A percentile compares a stretch with the other conserved stretches of the same genome.
Evolutionary conservation across 2,329 filamentous ascomycete species (phyloP).

Genomic region (Beauveria bassiana): DNA sequence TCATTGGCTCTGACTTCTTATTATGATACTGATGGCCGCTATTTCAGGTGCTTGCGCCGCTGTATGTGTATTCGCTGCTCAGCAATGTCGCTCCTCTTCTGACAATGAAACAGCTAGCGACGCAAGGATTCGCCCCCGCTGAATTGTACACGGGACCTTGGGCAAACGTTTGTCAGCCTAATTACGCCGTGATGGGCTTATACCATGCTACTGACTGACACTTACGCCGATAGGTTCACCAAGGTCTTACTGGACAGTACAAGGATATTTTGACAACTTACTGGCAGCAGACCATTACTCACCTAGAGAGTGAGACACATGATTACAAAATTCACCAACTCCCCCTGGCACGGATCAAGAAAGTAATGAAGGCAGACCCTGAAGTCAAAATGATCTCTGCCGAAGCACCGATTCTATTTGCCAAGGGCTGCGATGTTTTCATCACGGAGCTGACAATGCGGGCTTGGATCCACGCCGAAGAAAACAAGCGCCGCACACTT

Average conservation of each 20-base stretch:
- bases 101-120: constrained; percentile 58
- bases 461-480: constrained; percentile 98
- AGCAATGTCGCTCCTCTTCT: constrained; percentile 18
- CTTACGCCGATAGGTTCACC: constrained; percentile 63
- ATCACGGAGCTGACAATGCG: constrained; percentile 99
- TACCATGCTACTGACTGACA: background rate
- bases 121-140: constrained; percentile 80
- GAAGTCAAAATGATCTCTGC: constrained; percentile 99
- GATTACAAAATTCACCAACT: constrained; percentile 98
- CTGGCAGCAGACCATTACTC: constrained; percentile 97
- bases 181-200: background rate
- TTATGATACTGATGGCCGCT: constrained; percentile 18
- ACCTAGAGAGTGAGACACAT: constrained; percentile 88
- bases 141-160: constrained; percentile 91
- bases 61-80: constrained; percentile 22
- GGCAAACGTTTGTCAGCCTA: constrained; percentile 66
- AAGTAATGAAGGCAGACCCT: constrained; percentile 99
- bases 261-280: constrained; percentile 98
- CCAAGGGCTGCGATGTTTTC: constrained; percentile 98
- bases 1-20: background rate
- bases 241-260: constrained; percentile 85
- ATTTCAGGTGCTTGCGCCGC: constrained; percentile 39
- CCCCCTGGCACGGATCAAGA: constrained; percentile 96
- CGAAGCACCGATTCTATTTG: constrained; percentile 94
- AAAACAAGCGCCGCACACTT: constrained; percentile 93